Evolutionary conservation across 805 yeast genomes (phyloP).

Genomic region (Clavispora fructus): DNA sequence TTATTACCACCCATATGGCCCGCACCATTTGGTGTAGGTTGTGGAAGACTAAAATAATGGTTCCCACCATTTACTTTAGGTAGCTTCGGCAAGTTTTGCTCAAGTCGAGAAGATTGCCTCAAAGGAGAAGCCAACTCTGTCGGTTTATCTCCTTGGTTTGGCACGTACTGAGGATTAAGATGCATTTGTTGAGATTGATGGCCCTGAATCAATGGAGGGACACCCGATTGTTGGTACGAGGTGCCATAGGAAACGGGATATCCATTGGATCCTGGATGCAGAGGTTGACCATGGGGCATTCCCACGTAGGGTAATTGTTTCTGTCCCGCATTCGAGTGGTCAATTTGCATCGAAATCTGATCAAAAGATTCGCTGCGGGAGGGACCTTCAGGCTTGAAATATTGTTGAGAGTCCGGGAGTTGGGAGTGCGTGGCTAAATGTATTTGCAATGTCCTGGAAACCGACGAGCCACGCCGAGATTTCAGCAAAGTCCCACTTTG

Average conservation of each 20-base stretch:
- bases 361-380: conserved; percentile 7
- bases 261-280: conserved; percentile 1
- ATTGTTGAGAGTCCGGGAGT: conserved; percentile 43
- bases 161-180: not conserved
- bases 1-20: not conserved
- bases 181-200: conserved; percentile 5
- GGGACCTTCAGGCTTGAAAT: conserved; percentile 16
- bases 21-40: conserved; percentile 15
- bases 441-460: conserved; percentile 71
- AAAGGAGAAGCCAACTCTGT: conserved; percentile 37
- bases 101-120: conserved; percentile 17
- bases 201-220: conserved; percentile 2
- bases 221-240: conserved; percentile 7
- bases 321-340: conserved; percentile 7
- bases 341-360: conserved; percentile 5
- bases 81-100: conserved; percentile 26
- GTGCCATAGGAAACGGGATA: conserved; percentile 4
- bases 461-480: conserved; percentile 74
- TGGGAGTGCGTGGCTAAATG: conserved; percentile 59
- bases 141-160: not conserved
- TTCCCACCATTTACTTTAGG: conserved; percentile 23
- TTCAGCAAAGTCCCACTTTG: conserved; percentile 70
- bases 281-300: not conserved
- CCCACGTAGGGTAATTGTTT: conserved; percentile 1
- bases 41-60: conserved; percentile 28